Evolutionary conservation across 345 rosid genomes (phyloP).

Genomic region (Camelina hispida): DNA sequence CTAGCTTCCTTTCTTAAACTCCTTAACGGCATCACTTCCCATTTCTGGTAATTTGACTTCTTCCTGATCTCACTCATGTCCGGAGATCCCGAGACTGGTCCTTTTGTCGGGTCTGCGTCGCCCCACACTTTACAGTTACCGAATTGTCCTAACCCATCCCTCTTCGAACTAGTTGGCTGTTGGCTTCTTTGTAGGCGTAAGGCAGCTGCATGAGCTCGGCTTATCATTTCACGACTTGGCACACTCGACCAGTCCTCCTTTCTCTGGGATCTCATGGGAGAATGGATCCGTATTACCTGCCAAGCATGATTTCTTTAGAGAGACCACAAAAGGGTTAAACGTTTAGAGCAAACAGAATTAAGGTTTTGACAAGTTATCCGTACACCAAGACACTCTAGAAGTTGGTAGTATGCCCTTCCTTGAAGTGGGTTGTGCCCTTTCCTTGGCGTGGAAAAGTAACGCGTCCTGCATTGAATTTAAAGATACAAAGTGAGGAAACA

Average conservation of each 20-base stretch:
- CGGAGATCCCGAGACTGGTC: slow-evolving; percentile 77
- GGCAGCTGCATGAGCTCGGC: slow-evolving; percentile 78
- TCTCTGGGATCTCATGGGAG: slow-evolving; percentile 86
- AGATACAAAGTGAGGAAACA: slow-evolving; percentile 25
- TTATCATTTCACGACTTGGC: slow-evolving; percentile 78
- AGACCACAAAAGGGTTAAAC: slow-evolving; percentile 16
- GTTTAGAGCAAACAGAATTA: background rate
- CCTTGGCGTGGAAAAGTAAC: slow-evolving; percentile 90
- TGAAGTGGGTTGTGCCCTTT: slow-evolving; percentile 99
- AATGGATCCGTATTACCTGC: slow-evolving; percentile 94
- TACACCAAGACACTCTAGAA: slow-evolving; percentile 98
- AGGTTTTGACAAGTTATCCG: slow-evolving; percentile 28
- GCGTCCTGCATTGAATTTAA: slow-evolving; percentile 59
- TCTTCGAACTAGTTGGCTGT: slow-evolving; percentile 42
- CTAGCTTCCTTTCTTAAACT: slow-evolving; percentile 88
- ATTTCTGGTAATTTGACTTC: slow-evolving; percentile 80
- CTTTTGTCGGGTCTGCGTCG: slow-evolving; percentile 55
- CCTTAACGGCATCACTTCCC: slow-evolving; percentile 82
- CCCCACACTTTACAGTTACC: slow-evolving; percentile 98
- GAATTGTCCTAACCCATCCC: slow-evolving; percentile 62
- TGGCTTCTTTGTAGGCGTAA: slow-evolving; percentile 68
- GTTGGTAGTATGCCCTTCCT: slow-evolving; percentile 97
- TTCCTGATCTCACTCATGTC: slow-evolving; percentile 80
- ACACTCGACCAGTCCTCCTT: slow-evolving; percentile 85
- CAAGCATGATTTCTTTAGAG: slow-evolving; percentile 23